Conservation (phyloP, 805 yeast genomes). For the Metschnikowia cubensis region DNA sequence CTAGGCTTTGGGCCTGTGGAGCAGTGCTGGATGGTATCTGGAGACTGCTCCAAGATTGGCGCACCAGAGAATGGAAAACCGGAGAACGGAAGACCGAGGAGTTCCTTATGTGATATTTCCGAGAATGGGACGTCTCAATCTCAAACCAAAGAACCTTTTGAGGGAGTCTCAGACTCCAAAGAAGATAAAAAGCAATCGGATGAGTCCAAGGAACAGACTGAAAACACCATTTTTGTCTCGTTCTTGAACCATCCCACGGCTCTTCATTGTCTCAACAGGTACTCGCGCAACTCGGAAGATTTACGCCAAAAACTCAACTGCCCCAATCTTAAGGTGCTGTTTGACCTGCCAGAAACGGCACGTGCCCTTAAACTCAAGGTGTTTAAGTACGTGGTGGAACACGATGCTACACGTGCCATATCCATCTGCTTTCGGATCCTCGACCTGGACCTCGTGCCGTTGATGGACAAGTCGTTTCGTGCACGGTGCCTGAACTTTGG, state of each 20-base stretch:
- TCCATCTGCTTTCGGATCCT: conserved; percentile 14
- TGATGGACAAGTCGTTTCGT: conserved; percentile 21
- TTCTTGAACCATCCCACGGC: conserved; percentile 35
- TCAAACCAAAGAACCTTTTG: too few species aligned
- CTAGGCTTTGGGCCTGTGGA: conserved; percentile 63
- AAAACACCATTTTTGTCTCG: neutral
- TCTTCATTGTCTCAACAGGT: conserved; percentile 30
- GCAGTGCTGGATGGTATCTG: conserved; percentile 41
- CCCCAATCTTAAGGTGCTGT: neutral
- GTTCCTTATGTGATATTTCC: too few species aligned
- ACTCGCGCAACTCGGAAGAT: conserved; percentile 24
- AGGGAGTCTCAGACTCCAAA: too few species aligned
- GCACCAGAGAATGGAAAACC: too few species aligned
- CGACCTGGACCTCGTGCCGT: conserved; percentile 10
- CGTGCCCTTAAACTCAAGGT: conserved; percentile 33
- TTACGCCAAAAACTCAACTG: conserved; percentile 13
- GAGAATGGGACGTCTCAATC: too few species aligned
- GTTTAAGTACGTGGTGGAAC: conserved; percentile 37
- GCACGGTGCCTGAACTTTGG: conserved; percentile 39
- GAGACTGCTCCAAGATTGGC: too few species aligned
- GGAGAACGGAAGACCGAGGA: too few species aligned
- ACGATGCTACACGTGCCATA: conserved; percentile 36
- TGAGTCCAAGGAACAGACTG: neutral
- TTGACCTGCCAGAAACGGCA: conserved; percentile 9
- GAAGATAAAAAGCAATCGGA: neutral